Base-by-base conservation (phyloP, 2,329 filamentous ascomycete species). In the Macroventuria anomochaeta region DNA sequence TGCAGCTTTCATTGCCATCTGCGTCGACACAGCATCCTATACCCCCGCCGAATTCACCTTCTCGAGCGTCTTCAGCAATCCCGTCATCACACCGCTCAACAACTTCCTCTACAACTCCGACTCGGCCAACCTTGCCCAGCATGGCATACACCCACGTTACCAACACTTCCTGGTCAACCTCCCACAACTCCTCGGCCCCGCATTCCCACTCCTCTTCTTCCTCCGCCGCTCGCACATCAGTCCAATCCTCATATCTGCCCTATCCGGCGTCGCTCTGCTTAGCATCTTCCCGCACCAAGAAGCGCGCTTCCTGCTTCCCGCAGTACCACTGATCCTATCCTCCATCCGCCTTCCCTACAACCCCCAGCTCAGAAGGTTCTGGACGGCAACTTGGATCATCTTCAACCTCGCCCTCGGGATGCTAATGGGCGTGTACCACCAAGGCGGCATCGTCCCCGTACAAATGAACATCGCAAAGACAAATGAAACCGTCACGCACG, bases 21-120 rank as follows among this genome's bases (percentile, higher is more conserved):
- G 85, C 51, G 81, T 91, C 51, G 95, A 99, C 75, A 97, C 93
- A 3, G 83, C 86, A 38, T 97, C 96, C 73, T 97, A 96, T 71
- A 69, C 75, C 61, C 57, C 75, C 67, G 80, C 83, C 53, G 81
- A 85, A 46, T 82, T 90, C 53, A 83, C 83, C 31, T 87, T 89
- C 80, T 78, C 80, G 17, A 83, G 87, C 57, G 75, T 93, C 25
- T 77, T 89, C 62, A 76, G 76, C 23, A 79, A 83, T 25, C 75
- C 79, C 4, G 68, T 82, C 46, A 73, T 83, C 48, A 82, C 81
- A 0, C 81, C 81, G 4, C 67, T 80, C 49, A 83, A 83, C 66
- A 83, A 83, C 61, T 71, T 83, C 52, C 53, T 75, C 8, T 83
- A 83, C 71, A 83, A 83, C 60, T 70, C 76, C 8, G 70, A 78